Evolutionary conservation across 2,329 filamentous ascomycete species (phyloP), one percentile per base, ranked within the genome.

Genomic region (Salinomyces thailandicus): DNA sequence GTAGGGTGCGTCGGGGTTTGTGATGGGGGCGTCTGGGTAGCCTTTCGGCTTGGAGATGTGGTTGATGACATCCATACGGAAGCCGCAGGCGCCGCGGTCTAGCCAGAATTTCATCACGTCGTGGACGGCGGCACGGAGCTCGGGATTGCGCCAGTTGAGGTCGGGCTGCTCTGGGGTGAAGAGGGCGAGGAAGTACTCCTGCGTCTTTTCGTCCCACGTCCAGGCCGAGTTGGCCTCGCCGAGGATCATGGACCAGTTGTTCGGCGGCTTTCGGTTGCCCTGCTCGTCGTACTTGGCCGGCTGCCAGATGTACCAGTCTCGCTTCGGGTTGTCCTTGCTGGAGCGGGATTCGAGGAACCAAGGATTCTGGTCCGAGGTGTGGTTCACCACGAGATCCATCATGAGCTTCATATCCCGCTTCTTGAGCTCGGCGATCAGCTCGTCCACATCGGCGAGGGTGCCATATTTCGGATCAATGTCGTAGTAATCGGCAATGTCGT

Each of bases 271-370:
- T 1, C 70, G 63, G 6, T 67, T 66, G 2, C 75, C 76, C 2
- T 72, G 41, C 1, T 54, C 50, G 28, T 76, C 68, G 43, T 72
- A 71, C 6, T 67, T 66, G 1, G 75, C 60, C 1, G 71, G 68
- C 40, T 69, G 68, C 79, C 79, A 83, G 48, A 80, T 76, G 49
- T 79, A 80, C 69, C 71, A 80, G 49, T 78, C 68, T 14, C 74
- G 59, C 44, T 77, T 74, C 0, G 66, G 55, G 46, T 65, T 71
- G 11, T 62, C 53, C 39, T 64, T 70, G 2, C 66, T 68, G 0
- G 64, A 67, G 2, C 69, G 62, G 2, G 71, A 70, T 32, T 73
- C 65, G 33, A 67, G 61, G 54, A 78, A 78, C 74, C 74, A 78
- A 5, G 60, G 54, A 35, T 77, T 73, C 48, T 75, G 62, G 19